Evolutionary conservation across 1,284 basidiomycete genomes (phyloP).

Genomic region (Tylopilus orsonianus): DNA sequence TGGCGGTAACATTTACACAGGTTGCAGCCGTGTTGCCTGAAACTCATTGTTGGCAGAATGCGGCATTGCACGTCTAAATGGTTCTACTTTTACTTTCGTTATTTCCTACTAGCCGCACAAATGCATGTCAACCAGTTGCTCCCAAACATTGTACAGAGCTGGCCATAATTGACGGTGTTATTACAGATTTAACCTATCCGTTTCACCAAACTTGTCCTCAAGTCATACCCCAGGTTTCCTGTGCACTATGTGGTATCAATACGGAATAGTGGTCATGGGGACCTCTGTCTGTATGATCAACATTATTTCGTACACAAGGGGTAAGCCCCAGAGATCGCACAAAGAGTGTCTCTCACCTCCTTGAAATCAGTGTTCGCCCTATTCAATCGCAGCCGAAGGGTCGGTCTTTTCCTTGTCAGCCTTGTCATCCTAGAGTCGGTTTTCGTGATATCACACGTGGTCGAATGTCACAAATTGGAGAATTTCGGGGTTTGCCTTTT

Average conservation of each 20-base stretch:
- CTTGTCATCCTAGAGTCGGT: neutral
- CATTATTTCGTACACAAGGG: constrained; percentile 16
- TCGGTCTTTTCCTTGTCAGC: neutral
- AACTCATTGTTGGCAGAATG: constrained; percentile 13
- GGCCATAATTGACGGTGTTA: constrained; percentile 1
- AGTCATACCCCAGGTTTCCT: constrained; percentile 2
- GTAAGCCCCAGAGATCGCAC: constrained; percentile 13
- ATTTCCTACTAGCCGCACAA: constrained; percentile 15
- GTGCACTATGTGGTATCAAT: constrained; percentile 20
- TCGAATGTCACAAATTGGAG: neutral
- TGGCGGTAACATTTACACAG: constrained; percentile 22
- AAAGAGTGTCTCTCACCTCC: neutral
- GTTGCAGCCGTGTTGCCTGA: neutral
- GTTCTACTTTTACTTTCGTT: constrained; percentile 25
- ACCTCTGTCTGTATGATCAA: constrained; percentile 10
- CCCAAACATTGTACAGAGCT: too few species aligned
- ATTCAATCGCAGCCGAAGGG: constrained; percentile 17
- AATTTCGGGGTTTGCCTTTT: neutral
- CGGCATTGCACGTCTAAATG: constrained; percentile 17
- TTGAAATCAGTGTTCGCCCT: constrained; percentile 22
- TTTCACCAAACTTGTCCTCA: constrained; percentile 15
- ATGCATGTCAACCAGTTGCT: constrained; percentile 9
- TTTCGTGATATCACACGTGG: neutral
- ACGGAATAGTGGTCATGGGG: constrained; percentile 3
- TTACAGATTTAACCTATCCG: constrained; percentile 13